Percentiles rank a stretch among this genome's conserved stretches.
phyloP scores from a whole-genome alignment of 1,139 yeast species.

The Pichia kudriavzevii region DNA sequence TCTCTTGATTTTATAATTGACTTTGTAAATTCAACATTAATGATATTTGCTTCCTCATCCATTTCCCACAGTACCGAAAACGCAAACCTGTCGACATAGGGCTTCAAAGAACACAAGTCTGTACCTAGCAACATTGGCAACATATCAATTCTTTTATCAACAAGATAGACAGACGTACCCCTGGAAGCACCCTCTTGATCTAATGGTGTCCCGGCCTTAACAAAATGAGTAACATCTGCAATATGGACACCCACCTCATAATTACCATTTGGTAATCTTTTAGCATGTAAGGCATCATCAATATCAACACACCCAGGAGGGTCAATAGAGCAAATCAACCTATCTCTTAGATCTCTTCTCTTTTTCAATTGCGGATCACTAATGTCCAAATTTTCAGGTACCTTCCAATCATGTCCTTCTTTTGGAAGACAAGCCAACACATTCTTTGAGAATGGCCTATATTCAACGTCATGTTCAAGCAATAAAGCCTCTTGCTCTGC shows the following conservation, averaged over 20 bases:
- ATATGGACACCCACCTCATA: slow-evolving; percentile 97
- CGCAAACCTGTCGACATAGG: slow-evolving; percentile 93
- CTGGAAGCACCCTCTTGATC: slow-evolving; percentile 96
- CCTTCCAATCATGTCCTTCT: slow-evolving; percentile 92
- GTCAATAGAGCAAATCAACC: slow-evolving; percentile 89
- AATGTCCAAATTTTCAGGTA: slow-evolving; percentile 55
- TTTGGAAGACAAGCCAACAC: slow-evolving; percentile 87
- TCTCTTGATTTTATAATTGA: slow-evolving; percentile 87
- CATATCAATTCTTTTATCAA: slow-evolving; percentile 99
- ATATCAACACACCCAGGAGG: slow-evolving; percentile 99
- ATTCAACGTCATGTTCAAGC: slow-evolving; percentile 93
- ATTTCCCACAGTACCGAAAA: slow-evolving; percentile 95
- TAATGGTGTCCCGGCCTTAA: slow-evolving; percentile 83
- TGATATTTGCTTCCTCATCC: slow-evolving; percentile 77
- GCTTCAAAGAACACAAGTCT: slow-evolving; percentile 88
- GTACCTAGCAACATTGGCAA: slow-evolving; percentile 93
- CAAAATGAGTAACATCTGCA: slow-evolving; percentile 98
- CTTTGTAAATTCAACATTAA: slow-evolving; percentile 75
- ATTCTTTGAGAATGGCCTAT: slow-evolving; percentile 88
- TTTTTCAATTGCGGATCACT: slow-evolving; percentile 56
- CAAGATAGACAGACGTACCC: slow-evolving; percentile 94
- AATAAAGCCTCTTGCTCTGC: slow-evolving; percentile 96
- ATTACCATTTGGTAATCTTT: slow-evolving; percentile 78
- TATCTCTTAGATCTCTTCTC: slow-evolving; percentile 80
- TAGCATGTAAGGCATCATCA: slow-evolving; percentile 96